Base-by-base conservation (phyloP, 192 early-diverging fungal genomes). In the Obelidium mucronatum region DNA sequence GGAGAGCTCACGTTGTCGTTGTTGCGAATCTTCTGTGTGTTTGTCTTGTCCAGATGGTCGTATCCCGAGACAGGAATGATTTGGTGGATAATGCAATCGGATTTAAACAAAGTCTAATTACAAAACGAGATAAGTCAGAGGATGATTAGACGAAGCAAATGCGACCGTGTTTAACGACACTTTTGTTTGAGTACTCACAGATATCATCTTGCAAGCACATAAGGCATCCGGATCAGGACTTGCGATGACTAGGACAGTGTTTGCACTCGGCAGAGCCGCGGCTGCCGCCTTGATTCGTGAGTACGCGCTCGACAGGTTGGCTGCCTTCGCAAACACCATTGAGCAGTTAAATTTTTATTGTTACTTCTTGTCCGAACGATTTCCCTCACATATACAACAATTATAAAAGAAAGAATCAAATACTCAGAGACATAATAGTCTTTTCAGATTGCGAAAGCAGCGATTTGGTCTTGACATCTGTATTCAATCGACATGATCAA, bases 1-100 rank as follows among this genome's bases (percentile, higher is more conserved):
- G n/a, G n/a, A n/a, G n/a, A n/a, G n/a, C 78, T 28, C 65, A 88
- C 87, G 81, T 90, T 79, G 36, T 78, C 80, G 69, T 87, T 85
- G 69, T 55, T 71, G 62, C 82, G 80, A 26, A 93, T 64, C 51
- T 90, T 76, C 19, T 81, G 71, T 48, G 81, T 74, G 82, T 90
- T 87, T 33, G 88, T 83, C 39, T 78, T 76, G 6, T 75, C 72
- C 2, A 95, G 75, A 72, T 92, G 87, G 28, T 85, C 67, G 83
- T 90, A 92, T 76, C 88, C 90, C 3, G 86, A 75, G 0, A 96
- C 91, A 22, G 96, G 96, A 0, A 94, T 87, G 44, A 95, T 88
- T 51, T 93, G 90, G 85, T 97, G 91, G 0, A 85, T 85, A 36
- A 97, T 90, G 58, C 89, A 84, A 82, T 97, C 96, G 34, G 90